A percentile compares a stretch with the other conserved stretches of the same genome.
phyloP scores from a whole-genome alignment of 1,284 basidiomycete species.

The Flammula alnicola region DNA sequence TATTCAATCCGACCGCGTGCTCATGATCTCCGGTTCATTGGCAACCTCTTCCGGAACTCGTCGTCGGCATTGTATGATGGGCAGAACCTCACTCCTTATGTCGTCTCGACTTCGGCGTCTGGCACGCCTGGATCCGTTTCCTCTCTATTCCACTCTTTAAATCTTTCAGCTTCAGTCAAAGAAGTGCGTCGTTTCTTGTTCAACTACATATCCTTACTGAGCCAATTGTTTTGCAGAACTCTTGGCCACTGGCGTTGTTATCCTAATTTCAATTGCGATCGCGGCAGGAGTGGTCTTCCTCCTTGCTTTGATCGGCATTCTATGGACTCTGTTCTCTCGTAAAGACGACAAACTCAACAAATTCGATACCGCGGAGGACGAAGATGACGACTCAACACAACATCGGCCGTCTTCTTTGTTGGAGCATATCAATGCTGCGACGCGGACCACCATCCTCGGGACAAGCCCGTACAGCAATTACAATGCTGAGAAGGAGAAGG shows the following conservation, averaged over 20 bases:
- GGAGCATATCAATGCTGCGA: conserved; percentile 88
- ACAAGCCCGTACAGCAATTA: conserved; percentile 54
- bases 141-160: conserved; percentile 84
- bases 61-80: conserved; percentile 92
- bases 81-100: conserved; percentile 81
- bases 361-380: conserved; percentile 64
- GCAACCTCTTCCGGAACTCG: conserved; percentile 72
- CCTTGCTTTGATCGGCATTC: conserved; percentile 84
- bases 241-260: conserved; percentile 91
- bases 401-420: conserved; percentile 81
- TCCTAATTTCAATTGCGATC: conserved; percentile 96
- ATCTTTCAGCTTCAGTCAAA: conserved; percentile 75
- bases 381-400: conserved; percentile 74
- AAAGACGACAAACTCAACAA: conserved; percentile 70
- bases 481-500: conserved; percentile 54
- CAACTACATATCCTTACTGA: conserved; percentile 12
- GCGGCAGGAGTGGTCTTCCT: conserved; percentile 94
- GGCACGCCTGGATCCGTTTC: conserved; percentile 79
- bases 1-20: conserved; percentile 86
- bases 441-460: conserved; percentile 76
- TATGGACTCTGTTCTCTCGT: conserved; percentile 87
- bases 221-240: conserved; percentile 58
- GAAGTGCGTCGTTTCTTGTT: conserved; percentile 39
- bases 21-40: conserved; percentile 87
- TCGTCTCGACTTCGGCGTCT: conserved; percentile 68